Percentiles rank a stretch among this genome's conserved stretches.
Evolutionary conservation across 192 early-diverging fungal genomes (phyloP).

Genomic region (Backusella sp.): DNA sequence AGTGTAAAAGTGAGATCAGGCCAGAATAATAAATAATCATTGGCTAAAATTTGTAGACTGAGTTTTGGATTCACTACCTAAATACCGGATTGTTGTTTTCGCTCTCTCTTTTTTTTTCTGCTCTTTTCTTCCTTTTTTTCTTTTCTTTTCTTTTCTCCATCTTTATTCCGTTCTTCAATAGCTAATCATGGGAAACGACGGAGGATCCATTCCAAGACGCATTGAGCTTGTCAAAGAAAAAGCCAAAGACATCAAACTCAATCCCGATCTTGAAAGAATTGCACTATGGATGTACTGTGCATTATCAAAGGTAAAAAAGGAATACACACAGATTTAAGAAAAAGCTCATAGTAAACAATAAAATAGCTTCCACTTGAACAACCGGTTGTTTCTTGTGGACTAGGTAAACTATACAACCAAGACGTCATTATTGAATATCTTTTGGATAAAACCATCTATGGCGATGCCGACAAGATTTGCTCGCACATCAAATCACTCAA

Average conservation of each 20-base stretch:
- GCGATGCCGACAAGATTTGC: constrained; percentile 77
- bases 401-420: constrained; percentile 87
- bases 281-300: constrained; percentile 76
- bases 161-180: background rate
- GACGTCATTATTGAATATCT: constrained; percentile 75
- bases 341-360: background rate
- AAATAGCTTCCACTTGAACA: constrained; percentile 45
- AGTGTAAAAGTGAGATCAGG: too few relatives aligned
- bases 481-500: constrained; percentile 69
- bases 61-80: too few relatives aligned
- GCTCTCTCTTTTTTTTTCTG: background rate
- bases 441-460: constrained; percentile 66
- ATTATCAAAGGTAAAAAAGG: constrained; percentile 64
- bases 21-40: too few relatives aligned
- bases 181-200: constrained; percentile 73
- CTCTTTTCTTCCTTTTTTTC: background rate
- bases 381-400: constrained; percentile 67
- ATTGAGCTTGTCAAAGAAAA: constrained; percentile 86
- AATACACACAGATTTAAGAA: background rate
- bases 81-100: too few relatives aligned
- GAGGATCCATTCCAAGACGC: constrained; percentile 85
- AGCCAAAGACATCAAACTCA: constrained; percentile 59
- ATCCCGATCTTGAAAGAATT: constrained; percentile 59
- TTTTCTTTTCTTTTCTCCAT: background rate
- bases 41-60: too few relatives aligned